Evolutionary conservation across 2,329 filamentous ascomycete genomes (phyloP).

Genomic region (Thelonectria rubi): DNA sequence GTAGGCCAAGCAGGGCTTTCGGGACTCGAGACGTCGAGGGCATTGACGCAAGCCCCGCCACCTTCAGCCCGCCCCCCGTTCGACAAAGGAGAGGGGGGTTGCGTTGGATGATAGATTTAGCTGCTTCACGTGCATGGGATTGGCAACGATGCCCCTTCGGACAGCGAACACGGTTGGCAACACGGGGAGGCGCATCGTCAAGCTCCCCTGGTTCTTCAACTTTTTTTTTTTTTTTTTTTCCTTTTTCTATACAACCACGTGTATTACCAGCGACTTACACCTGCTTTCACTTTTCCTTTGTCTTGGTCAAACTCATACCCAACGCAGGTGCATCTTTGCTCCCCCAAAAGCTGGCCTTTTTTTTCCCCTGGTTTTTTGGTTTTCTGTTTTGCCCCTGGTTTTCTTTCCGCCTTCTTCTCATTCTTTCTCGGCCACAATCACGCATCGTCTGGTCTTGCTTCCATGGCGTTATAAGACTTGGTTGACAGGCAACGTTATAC

Average conservation of each 20-base stretch:
- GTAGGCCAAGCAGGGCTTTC: slow-evolving; percentile 42
- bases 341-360: slow-evolving; percentile 31
- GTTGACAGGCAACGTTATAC: slow-evolving; percentile 15
- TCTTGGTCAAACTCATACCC: slow-evolving; percentile 28
- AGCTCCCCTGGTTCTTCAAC: not conserved
- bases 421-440: slow-evolving; percentile 22
- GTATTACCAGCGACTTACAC: slow-evolving; percentile 34
- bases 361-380: slow-evolving; percentile 5
- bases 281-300: slow-evolving; percentile 25
- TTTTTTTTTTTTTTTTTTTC: slow-evolving; percentile 12
- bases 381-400: not conserved
- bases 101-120: slow-evolving; percentile 9
- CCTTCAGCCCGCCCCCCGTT: not conserved
- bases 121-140: slow-evolving; percentile 3
- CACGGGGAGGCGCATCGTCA: not conserved
- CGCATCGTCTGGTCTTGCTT: slow-evolving; percentile 16
- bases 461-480: slow-evolving; percentile 28
- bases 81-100: not conserved
- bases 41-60: not conserved
- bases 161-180: slow-evolving; percentile 17
- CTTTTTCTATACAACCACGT: slow-evolving; percentile 29
- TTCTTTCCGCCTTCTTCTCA: slow-evolving; percentile 12
- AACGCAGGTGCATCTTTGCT: slow-evolving; percentile 7
- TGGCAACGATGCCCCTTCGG: slow-evolving; percentile 10
- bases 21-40: slow-evolving; percentile 11